These are phyloP conservation scores for Yarrowia keelungensis DNA, from an alignment of 805 yeast genomes.

Conservation along the genomic window DNA sequence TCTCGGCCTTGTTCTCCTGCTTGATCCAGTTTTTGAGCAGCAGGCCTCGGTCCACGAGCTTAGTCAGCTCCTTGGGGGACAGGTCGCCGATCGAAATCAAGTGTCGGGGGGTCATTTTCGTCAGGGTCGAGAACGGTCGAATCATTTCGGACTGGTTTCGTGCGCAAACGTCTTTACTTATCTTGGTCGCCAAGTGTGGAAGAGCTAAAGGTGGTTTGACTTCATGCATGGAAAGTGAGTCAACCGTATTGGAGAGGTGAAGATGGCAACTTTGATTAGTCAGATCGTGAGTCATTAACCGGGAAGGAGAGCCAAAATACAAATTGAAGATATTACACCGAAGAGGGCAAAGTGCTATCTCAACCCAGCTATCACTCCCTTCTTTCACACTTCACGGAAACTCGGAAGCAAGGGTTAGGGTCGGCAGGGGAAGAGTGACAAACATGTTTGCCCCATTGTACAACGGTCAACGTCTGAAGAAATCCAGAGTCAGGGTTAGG, in stretches of 20 bases:
- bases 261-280: no score
- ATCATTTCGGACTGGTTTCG: constrained; percentile 1
- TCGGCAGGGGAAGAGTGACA: neutral
- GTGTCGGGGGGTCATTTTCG: constrained; percentile 60
- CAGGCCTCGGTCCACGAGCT: constrained; percentile 76
- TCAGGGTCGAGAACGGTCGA: constrained; percentile 20
- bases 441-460: neutral
- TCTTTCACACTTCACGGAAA: constrained; percentile 4
- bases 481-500: neutral
- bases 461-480: neutral
- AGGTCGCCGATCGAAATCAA: constrained; percentile 83
- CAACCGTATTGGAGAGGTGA: neutral
- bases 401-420: constrained; percentile 28
- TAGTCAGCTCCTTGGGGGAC: constrained; percentile 69
- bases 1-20: constrained; percentile 54
- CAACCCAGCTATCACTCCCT: neutral
- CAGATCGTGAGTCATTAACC: neutral
- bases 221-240: neutral
- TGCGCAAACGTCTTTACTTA: neutral
- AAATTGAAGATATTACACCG: no score
- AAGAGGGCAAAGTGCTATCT: no score
- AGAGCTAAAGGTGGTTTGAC: constrained; percentile 1
- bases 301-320: no score
- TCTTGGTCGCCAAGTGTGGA: constrained; percentile 3
- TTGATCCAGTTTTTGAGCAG: constrained; percentile 69